Evolutionary conservation across 352 stramenopile genomes (phyloP), one percentile per base, ranked within the genome.

Genomic region (Phytopythium aichiense): DNA sequence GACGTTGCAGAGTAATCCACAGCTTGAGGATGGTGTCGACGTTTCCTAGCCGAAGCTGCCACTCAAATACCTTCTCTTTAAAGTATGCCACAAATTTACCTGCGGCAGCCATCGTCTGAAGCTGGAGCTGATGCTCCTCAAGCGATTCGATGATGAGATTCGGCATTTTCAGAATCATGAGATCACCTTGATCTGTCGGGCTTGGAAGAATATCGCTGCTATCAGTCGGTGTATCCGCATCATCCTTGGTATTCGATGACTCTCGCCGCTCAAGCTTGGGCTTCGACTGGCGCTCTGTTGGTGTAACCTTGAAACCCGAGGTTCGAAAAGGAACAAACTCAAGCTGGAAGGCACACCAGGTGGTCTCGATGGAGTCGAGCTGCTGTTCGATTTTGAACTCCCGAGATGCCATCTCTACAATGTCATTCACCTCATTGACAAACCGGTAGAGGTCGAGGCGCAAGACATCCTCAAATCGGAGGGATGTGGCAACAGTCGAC

Each of bases 341-440:
- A 28, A 98, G 90, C 56, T 91, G 79, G 53, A 98, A 93, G n/a
- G 79, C 72, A 51, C 74, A 81, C 95, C 94, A 98, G 4, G 88
- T 77, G 4, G 64, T 81, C 71, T 98, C 91, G 56, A 99, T 98
- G 18, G 95, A 76, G 4, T 73, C 78, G n/a, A 99, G 73, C 54
- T 98, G 95, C 63, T 97, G 96, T 64, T 99, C 95, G 61, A 99
- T 99, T 73, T 98, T 99, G 59, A 98, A 96, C 58, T 99, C 95
- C n/a, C 97, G 96, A 18, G 81, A 91, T 54, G 94, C 95, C 60
- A 97, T 96, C 69, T 98, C 94, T 2, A 98, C 91, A 23, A 98
- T 81, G 52, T 98, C 94, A 63, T 96, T 93, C 40, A 98, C 93
- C 65, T 98, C 90, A 55, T 95, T 95, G 23, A 97, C 93, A 60